Percentiles rank a stretch among this genome's conserved stretches.
Evolutionary conservation across 2,329 filamentous ascomycete genomes (phyloP).

Genomic region (Cadophora sp.): DNA sequence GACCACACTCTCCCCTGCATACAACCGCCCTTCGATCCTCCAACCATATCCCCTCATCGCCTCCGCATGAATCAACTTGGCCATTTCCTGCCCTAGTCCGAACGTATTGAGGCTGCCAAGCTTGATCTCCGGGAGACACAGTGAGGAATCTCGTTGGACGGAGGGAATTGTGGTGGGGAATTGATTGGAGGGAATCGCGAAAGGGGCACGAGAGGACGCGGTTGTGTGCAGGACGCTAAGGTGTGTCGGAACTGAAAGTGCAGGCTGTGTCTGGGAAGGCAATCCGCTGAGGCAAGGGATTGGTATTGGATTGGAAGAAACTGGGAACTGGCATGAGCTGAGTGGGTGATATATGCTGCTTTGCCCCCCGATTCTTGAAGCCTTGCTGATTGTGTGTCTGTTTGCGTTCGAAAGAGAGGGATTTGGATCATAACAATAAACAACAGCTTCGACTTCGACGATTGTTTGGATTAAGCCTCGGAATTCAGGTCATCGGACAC

Average conservation of each 20-base stretch:
- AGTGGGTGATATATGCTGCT: constrained; percentile 31
- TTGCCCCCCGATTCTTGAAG: constrained; percentile 21
- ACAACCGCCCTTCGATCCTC: constrained; percentile 4
- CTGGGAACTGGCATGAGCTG: background rate
- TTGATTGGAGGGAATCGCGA: constrained; percentile 12
- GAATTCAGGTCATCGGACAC: constrained; percentile 5
- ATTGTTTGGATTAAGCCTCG: constrained; percentile 10
- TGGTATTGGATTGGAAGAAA: background rate
- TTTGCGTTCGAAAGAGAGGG: constrained; percentile 6
- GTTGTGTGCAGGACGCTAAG: background rate
- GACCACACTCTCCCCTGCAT: background rate
- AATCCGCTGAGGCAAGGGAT: constrained; percentile 2
- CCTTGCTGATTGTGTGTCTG: constrained; percentile 17
- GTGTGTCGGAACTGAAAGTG: background rate
- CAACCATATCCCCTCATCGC: background rate
- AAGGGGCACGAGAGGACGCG: constrained; percentile 9
- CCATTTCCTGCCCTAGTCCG: background rate
- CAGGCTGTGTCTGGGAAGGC: background rate
- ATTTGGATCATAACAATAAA: constrained; percentile 17
- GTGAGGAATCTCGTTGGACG: background rate
- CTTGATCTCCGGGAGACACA: constrained; percentile 1
- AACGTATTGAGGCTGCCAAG: background rate
- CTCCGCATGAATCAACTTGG: constrained; percentile 8
- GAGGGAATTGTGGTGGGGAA: background rate
- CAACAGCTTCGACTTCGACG: background rate